Conservation (phyloP, 768 basidiomycete species). For the Termitomyces sp. region DNA sequence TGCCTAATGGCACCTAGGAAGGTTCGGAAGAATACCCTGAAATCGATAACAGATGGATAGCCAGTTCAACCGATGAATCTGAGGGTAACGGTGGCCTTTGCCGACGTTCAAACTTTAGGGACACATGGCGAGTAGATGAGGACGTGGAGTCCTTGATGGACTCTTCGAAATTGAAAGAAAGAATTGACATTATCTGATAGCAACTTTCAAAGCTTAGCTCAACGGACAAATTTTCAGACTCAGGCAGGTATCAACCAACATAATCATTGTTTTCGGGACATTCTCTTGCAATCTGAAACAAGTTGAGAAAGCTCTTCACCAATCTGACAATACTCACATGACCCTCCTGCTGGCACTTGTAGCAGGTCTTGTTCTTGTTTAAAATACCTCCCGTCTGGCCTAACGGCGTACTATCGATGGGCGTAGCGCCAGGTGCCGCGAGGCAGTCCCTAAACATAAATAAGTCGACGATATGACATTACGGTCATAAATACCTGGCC, state of each 20-base stretch:
- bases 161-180: slow-evolving; percentile 3
- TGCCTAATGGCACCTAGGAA: not conserved
- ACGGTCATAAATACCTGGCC: slow-evolving; percentile 48
- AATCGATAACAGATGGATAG: not conserved
- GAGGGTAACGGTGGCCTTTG: not conserved
- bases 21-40: not conserved
- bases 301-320: slow-evolving; percentile 2
- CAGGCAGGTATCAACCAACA: slow-evolving; percentile 29
- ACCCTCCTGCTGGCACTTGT: slow-evolving; percentile 84
- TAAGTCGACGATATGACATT: slow-evolving; percentile 3
- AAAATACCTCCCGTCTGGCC: slow-evolving; percentile 23
- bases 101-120: not conserved
- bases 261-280: slow-evolving; percentile 55
- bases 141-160: not conserved
- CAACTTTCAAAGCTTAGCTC: slow-evolving; percentile 3
- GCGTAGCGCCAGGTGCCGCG: slow-evolving; percentile 62
- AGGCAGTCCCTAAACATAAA: slow-evolving; percentile 63
- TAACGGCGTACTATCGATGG: slow-evolving; percentile 40
- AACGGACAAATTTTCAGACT: not conserved
- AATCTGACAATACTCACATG: slow-evolving; percentile 50
- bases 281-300: slow-evolving; percentile 54
- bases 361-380: slow-evolving; percentile 74
- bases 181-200: slow-evolving; percentile 5
- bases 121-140: not conserved
- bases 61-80: not conserved